phyloP scores from a whole-genome alignment of 2,329 filamentous ascomycete genomes.

The Byssoonygena ceratinophila region DNA sequence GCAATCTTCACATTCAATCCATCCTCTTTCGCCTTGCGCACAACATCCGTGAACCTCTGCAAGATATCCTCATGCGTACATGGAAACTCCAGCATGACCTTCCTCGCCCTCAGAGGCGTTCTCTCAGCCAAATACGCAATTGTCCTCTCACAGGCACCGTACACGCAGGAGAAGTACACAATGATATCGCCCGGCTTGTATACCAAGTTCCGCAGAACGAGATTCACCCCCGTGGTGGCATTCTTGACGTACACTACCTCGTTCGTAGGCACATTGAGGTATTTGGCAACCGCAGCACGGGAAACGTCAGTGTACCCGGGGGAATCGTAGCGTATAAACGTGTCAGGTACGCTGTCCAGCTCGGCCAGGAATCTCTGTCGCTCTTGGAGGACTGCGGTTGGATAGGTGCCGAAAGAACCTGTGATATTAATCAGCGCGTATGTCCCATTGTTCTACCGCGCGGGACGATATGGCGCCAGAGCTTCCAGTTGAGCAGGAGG shows the following conservation, averaged over 20 bases:
- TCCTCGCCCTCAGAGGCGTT: slow-evolving; percentile 39
- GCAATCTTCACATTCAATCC: slow-evolving; percentile 58
- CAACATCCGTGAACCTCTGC: slow-evolving; percentile 47
- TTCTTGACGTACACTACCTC: slow-evolving; percentile 71
- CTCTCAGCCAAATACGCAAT: slow-evolving; percentile 64
- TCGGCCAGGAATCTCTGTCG: slow-evolving; percentile 56
- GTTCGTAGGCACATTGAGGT: slow-evolving; percentile 55
- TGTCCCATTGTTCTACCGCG: too few species aligned
- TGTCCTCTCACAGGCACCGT: slow-evolving; percentile 65
- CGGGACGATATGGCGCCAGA: too few species aligned
- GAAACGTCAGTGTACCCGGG: slow-evolving; percentile 52
- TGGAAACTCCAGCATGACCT: slow-evolving; percentile 58
- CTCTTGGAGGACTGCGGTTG: slow-evolving; percentile 48
- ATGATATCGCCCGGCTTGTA: slow-evolving; percentile 63
- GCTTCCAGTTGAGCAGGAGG: too few species aligned
- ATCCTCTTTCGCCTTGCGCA: slow-evolving; percentile 43
- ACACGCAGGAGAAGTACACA: slow-evolving; percentile 67
- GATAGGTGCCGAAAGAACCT: slow-evolving; percentile 69
- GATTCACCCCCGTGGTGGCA: slow-evolving; percentile 61
- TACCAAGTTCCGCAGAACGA: slow-evolving; percentile 61
- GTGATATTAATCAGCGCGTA: too few species aligned
- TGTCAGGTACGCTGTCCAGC: slow-evolving; percentile 59
- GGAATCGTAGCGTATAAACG: slow-evolving; percentile 62
- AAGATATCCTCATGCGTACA: slow-evolving; percentile 59
- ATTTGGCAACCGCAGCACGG: slow-evolving; percentile 52